Percentiles rank a stretch among this genome's conserved stretches.
Conservation (phyloP, 768 basidiomycete genomes). For the Royoungia palumana region DNA sequence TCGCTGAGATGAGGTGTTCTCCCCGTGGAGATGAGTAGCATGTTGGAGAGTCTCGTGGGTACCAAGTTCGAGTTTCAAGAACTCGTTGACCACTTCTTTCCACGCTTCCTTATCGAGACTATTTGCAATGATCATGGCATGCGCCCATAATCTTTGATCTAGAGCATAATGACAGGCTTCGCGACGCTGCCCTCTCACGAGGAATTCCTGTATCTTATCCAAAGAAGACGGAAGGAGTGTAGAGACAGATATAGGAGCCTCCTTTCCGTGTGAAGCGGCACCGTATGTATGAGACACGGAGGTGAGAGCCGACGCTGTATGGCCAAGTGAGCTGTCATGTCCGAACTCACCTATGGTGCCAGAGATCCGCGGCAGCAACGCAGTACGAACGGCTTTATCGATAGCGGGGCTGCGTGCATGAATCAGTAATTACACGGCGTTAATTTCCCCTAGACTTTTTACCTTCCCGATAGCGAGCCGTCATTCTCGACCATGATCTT, state of each 20-base stretch:
- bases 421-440: slow-evolving; percentile 14
- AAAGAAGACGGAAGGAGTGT: slow-evolving; percentile 61
- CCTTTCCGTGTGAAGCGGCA: slow-evolving; percentile 34
- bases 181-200: slow-evolving; percentile 80
- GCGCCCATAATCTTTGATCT: slow-evolving; percentile 89
- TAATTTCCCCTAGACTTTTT: slow-evolving; percentile 7
- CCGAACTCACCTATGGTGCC: slow-evolving; percentile 20
- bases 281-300: slow-evolving; percentile 21
- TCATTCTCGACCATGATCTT: slow-evolving; percentile 86
- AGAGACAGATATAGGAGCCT: slow-evolving; percentile 55
- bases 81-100: slow-evolving; percentile 87
- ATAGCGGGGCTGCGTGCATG: slow-evolving; percentile 50
- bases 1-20: slow-evolving; percentile 19
- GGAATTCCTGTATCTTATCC: slow-evolving; percentile 73
- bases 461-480: slow-evolving; percentile 86
- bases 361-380: slow-evolving; percentile 60
- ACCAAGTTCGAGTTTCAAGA: slow-evolving; percentile 73
- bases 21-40: slow-evolving; percentile 16
- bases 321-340: slow-evolving; percentile 16
- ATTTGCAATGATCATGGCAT: slow-evolving; percentile 92
- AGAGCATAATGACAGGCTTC: slow-evolving; percentile 87
- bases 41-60: slow-evolving; percentile 29
- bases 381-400: slow-evolving; percentile 71
- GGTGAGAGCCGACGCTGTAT: slow-evolving; percentile 31
- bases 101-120: slow-evolving; percentile 91